Conservation (phyloP, 2,329 filamentous ascomycete genomes). For the Talaromyces sp. region DNA sequence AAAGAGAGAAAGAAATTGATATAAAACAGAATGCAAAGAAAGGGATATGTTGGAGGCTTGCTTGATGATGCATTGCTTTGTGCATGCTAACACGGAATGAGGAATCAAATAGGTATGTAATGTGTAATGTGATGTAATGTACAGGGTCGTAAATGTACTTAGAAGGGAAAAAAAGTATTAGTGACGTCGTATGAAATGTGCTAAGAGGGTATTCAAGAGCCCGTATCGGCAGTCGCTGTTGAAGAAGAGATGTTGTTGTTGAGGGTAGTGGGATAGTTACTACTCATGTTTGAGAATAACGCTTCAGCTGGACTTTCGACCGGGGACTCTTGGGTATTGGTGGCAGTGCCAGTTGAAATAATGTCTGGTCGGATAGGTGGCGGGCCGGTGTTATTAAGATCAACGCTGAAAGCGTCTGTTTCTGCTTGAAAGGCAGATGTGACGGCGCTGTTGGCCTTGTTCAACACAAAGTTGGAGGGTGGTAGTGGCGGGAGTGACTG, state of each 20-base stretch:
- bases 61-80: not conserved
- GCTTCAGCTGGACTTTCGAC: not conserved
- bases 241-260: not conserved
- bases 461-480: not conserved
- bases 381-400: not conserved
- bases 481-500: not conserved
- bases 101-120: not conserved
- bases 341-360: not conserved
- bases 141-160: not conserved
- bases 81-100: not conserved
- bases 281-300: not conserved
- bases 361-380: not conserved
- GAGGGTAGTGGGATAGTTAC: not conserved
- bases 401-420: not conserved
- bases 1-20: not conserved
- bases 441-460: not conserved
- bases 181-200: not conserved
- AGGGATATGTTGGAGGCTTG: not conserved
- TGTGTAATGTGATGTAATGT: not conserved
- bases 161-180: not conserved
- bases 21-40: not conserved
- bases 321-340: not conserved
- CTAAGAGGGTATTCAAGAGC: not conserved
- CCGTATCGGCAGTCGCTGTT: not conserved
- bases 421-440: not conserved